Evolutionary conservation across 1,284 basidiomycete species (phyloP), one percentile per base, ranked within the genome.

Genomic region (Cryptococcus sp.): DNA sequence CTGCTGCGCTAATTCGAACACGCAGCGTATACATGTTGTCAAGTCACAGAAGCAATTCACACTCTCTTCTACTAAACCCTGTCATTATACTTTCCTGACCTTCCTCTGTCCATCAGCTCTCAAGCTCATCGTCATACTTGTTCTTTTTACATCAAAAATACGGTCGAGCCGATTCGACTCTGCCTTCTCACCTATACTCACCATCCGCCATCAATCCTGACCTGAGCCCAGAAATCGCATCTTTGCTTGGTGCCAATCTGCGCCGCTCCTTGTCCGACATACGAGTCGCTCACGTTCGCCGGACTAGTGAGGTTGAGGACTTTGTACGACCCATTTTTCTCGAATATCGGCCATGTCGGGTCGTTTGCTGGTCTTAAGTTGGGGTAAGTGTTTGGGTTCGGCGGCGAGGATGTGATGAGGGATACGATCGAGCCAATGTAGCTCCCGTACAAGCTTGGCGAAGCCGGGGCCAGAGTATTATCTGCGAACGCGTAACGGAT

Each of bases 161-260:
- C n/a, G n/a, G n/a, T n/a, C n/a, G n/a, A n/a, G n/a, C n/a, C n/a
- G n/a, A n/a, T n/a, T 29, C 26, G 26, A 43, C 40, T 17, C 40
- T 44, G 6, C 38, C 38, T 11, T n/a, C 11, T 40, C 38, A 40
- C 11, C 11, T 40, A 40, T n/a, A n/a, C 20, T 39, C 54, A 62
- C 60, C 60, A 62, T 5, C 51, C 48, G 7, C 53, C 53, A 16
- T 17, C 23, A 25, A 62, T 47, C 37, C 60, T 58, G n/a, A 52
- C 50, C 47, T 49, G 29, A n/a, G 57, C 57, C 60, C 60, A 62
- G 26, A 62, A 62, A 29, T 55, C 60, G 34, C 60, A 62, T 43
- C 60, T 39, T 17, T 47, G 50, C 46, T 52, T 25, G 11, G 52
- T 53, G 25, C 60, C 60, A 29, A 62, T 55, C 29, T 58, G 53